Conservation (phyloP, 352 stramenopile species). For the Globisporangium nagaii region DNA sequence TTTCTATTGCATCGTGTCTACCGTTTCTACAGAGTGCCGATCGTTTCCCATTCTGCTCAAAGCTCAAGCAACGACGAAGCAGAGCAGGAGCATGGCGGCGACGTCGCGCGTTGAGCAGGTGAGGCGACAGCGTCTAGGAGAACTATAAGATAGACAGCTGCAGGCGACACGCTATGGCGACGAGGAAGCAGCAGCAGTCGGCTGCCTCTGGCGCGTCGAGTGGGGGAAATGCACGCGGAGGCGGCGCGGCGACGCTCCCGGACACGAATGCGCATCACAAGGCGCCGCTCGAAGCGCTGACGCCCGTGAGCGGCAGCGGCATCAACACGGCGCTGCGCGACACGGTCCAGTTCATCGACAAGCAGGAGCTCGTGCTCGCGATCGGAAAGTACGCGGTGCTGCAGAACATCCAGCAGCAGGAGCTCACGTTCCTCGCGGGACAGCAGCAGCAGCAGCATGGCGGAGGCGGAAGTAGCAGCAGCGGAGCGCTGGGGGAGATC, state of each 20-base stretch:
- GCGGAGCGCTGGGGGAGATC: constrained; percentile 44
- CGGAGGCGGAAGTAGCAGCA: neutral
- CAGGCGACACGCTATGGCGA: neutral
- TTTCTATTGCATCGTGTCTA: no score
- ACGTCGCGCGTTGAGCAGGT: no score
- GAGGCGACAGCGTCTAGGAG: no score
- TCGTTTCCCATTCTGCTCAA: no score
- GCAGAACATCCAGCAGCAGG: constrained; percentile 59
- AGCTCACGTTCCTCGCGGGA: constrained; percentile 41
- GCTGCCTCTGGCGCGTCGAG: neutral
- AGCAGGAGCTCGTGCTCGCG: constrained; percentile 52
- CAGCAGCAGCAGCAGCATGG: constrained; percentile 12
- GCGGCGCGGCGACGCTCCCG: neutral
- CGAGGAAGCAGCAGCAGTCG: neutral
- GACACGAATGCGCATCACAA: neutral
- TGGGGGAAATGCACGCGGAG: neutral
- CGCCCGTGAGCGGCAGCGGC: constrained; percentile 45
- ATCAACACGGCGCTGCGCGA: constrained; percentile 48
- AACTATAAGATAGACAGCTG: neutral
- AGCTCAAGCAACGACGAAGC: no score
- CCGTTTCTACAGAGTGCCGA: no score
- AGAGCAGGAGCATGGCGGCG: no score
- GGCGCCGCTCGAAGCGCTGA: constrained; percentile 8
- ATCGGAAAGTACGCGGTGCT: constrained; percentile 64
- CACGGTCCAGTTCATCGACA: constrained; percentile 45